A percentile compares a stretch with the other conserved stretches of the same genome.
phyloP scores from a whole-genome alignment of 345 rosid species.

The Erodium maritimum region DNA sequence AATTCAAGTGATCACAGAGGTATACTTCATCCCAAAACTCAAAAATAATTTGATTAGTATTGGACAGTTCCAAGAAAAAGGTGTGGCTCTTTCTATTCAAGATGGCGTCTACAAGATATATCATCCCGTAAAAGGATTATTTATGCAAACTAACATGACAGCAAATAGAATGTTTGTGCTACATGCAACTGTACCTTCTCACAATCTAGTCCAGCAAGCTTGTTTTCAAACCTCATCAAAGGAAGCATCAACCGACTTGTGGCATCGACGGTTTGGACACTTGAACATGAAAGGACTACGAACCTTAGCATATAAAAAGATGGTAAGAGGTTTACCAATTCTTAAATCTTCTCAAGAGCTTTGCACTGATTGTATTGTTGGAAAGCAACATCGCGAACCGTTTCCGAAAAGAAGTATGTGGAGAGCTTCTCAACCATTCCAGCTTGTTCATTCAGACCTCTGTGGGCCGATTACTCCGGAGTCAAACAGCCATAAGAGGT shows the following conservation, averaged over 20 bases:
- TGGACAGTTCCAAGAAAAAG: slow-evolving; percentile 2
- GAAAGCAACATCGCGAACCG: slow-evolving; percentile 4
- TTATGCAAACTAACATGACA: not conserved
- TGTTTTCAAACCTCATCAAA: too few relatives aligned
- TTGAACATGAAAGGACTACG: not conserved
- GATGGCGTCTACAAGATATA: too few relatives aligned
- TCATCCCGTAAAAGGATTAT: not conserved
- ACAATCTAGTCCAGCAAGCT: too few relatives aligned
- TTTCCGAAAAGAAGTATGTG: not conserved
- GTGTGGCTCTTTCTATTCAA: not conserved
- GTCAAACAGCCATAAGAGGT: not conserved
- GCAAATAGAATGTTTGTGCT: not conserved
- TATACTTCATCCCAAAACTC: not conserved
- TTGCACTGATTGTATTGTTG: not conserved
- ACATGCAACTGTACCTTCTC: too few relatives aligned
- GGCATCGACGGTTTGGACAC: slow-evolving; percentile 3
- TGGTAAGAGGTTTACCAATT: slow-evolving; percentile 1
- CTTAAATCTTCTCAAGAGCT: not conserved
- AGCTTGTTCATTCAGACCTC: not conserved
- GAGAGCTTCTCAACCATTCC: not conserved
- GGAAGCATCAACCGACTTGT: too few relatives aligned
- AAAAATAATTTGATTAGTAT: slow-evolving; percentile 8
- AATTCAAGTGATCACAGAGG: not conserved
- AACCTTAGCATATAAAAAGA: not conserved
- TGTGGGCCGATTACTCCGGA: slow-evolving; percentile 2